A percentile compares a stretch with the other conserved stretches of the same genome.
Conservation (phyloP, 2,329 filamentous ascomycete species). For the Talaromyces funiculosus region DNA sequence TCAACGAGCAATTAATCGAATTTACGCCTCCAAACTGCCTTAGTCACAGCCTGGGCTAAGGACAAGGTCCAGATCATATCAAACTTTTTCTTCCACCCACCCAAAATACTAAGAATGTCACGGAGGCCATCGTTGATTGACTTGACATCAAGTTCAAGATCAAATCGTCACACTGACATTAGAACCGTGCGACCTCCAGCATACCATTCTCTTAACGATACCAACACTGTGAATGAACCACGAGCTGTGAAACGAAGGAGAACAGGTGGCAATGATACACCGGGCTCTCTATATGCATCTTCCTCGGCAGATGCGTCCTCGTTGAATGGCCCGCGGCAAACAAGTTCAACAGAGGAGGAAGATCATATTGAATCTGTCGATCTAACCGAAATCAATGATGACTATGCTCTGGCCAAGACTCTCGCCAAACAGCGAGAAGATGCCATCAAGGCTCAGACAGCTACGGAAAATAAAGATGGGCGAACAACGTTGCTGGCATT, state of each 20-base stretch:
- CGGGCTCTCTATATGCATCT: slow-evolving; percentile 9
- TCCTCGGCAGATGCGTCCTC: slow-evolving; percentile 14
- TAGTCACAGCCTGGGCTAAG: not conserved
- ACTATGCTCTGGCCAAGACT: slow-evolving; percentile 37
- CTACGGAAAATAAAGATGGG: slow-evolving; percentile 24
- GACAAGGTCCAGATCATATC: not conserved
- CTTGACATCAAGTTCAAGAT: slow-evolving; percentile 8
- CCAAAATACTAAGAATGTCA: not conserved
- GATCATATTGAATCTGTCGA: slow-evolving; percentile 46
- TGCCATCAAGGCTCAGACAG: slow-evolving; percentile 43
- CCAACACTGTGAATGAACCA: not conserved
- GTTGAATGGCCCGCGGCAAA: not conserved
- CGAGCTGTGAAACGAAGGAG: slow-evolving; percentile 17
- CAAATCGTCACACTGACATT: slow-evolving; percentile 3
- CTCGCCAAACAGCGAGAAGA: slow-evolving; percentile 51
- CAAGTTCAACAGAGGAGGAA: slow-evolving; percentile 10
- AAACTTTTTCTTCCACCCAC: not conserved
- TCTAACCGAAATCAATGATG: slow-evolving; percentile 42
- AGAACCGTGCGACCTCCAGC: not conserved
- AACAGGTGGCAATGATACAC: slow-evolving; percentile 3
- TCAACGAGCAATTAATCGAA: not conserved
- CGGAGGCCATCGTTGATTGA: slow-evolving; percentile 6
- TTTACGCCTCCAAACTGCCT: not conserved
- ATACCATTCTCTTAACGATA: not conserved
- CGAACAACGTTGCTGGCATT: slow-evolving; percentile 42